Percentiles rank a stretch among this genome's conserved stretches.
phyloP scores from a whole-genome alignment of 1,139 yeast species.

The Suhomyces coccinellae region DNA sequence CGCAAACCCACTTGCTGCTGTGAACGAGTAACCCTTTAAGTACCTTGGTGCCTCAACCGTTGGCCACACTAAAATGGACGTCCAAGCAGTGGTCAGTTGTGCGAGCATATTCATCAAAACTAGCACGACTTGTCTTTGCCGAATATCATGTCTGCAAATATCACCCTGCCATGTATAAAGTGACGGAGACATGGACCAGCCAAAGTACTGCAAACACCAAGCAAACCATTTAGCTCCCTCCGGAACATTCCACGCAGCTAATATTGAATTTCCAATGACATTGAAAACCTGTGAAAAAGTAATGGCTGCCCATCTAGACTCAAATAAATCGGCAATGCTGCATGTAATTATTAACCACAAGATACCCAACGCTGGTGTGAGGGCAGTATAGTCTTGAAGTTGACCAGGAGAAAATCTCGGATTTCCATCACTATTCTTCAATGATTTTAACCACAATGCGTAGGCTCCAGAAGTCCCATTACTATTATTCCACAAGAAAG shows the following conservation, averaged over 20 bases:
- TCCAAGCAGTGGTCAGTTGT: conserved; percentile 43
- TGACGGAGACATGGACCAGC: conserved; percentile 52
- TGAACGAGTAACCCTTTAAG: conserved; percentile 48
- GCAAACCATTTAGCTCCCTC: conserved; percentile 50
- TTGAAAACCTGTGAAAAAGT: conserved; percentile 50
- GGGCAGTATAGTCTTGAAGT: conserved; percentile 41
- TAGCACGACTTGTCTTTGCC: conserved; percentile 41
- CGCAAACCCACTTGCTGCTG: conserved; percentile 52
- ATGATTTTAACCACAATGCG: conserved; percentile 41
- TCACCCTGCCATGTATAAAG: conserved; percentile 46
- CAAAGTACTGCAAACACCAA: conserved; percentile 42
- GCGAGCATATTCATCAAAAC: conserved; percentile 45
- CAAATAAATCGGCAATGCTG: conserved; percentile 46
- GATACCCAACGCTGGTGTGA: conserved; percentile 55
- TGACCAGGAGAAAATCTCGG: conserved; percentile 28
- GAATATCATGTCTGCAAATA: conserved; percentile 42
- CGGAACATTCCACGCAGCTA: conserved; percentile 49
- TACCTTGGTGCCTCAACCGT: conserved; percentile 52
- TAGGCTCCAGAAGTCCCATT: conserved; percentile 48
- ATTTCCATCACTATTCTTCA: conserved; percentile 24
- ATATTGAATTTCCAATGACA: conserved; percentile 37
- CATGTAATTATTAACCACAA: conserved; percentile 48
- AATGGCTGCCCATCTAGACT: conserved; percentile 57
- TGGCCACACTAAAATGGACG: conserved; percentile 34
- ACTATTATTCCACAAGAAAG: conserved; percentile 33